Percentiles rank a stretch among this genome's conserved stretches.
These are phyloP conservation scores for Aspergillus sp. DNA, from an alignment of 2,329 filamentous ascomycete species.

Conservation along the genomic window DNA sequence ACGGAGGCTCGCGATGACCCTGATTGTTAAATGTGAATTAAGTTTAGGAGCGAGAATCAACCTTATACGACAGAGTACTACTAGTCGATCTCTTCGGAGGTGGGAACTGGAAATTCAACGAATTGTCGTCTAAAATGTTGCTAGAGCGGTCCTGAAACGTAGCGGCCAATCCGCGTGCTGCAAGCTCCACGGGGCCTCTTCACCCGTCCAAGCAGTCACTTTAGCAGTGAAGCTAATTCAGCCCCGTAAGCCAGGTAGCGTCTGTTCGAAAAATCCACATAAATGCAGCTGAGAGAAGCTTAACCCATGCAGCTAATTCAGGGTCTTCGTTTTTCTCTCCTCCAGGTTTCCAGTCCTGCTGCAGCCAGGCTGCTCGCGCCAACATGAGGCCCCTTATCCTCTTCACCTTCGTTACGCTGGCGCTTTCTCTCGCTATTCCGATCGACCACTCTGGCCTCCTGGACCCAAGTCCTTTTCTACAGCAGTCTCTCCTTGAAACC, in stretches of 20 bases:
- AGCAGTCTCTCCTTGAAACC: neutral
- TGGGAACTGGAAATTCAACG: too few relatives aligned
- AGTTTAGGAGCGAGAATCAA: too few relatives aligned
- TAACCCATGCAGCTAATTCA: neutral
- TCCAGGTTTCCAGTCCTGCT: neutral
- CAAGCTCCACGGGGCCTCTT: neutral
- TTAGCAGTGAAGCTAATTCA: too few relatives aligned
- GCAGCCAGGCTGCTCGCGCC: neutral
- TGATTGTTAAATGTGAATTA: neutral
- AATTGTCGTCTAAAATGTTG: neutral
- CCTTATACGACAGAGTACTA: too few relatives aligned
- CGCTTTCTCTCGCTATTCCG: neutral
- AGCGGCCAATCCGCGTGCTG: neutral
- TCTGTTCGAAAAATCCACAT: neutral
- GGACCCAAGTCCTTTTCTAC: neutral
- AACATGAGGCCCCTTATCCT: neutral
- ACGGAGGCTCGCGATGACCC: neutral
- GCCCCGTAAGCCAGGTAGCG: too few relatives aligned
- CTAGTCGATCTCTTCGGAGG: too few relatives aligned
- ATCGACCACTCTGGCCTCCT: neutral
- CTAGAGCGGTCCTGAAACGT: neutral
- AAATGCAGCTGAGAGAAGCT: neutral
- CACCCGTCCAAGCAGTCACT: neutral
- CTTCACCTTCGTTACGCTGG: neutral
- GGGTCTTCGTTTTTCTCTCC: neutral